Percentiles rank a stretch among this genome's conserved stretches.
phyloP scores from a whole-genome alignment of 306 rosid genomes.

The Lagenaria siceraria region DNA sequence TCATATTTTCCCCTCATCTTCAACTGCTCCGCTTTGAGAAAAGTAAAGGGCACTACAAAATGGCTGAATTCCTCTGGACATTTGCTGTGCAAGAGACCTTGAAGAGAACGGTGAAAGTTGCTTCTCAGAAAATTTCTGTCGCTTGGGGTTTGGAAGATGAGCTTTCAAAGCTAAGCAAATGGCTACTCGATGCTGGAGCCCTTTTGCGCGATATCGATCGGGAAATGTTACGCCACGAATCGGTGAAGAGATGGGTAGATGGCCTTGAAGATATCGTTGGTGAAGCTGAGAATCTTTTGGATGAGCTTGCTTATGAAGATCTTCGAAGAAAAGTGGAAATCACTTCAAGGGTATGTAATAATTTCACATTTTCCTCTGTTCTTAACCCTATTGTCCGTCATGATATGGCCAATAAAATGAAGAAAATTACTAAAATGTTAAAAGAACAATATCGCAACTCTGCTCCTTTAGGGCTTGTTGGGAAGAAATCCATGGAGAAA shows the following conservation, averaged over 20 bases:
- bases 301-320: neutral
- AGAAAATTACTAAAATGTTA: neutral
- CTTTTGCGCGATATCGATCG: neutral
- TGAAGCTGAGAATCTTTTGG: conserved; percentile 5
- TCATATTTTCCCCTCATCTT: too few species aligned
- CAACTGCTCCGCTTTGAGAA: neutral
- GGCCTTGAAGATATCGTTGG: neutral
- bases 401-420: neutral
- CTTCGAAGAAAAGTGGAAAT: neutral
- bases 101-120: neutral
- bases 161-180: neutral
- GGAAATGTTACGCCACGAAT: neutral
- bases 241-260: neutral
- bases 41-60: neutral
- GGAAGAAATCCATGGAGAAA: neutral
- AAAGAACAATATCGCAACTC: neutral
- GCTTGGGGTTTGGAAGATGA: neutral
- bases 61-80: neutral
- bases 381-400: neutral
- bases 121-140: neutral
- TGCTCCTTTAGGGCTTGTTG: neutral
- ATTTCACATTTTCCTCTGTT: neutral
- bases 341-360: neutral
- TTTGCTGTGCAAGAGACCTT: neutral
- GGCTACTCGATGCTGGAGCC: neutral